These are phyloP conservation scores for Aurantiochytrium sp. DNA, from an alignment of 108 stramenopile genomes.

Conservation along the genomic window DNA sequence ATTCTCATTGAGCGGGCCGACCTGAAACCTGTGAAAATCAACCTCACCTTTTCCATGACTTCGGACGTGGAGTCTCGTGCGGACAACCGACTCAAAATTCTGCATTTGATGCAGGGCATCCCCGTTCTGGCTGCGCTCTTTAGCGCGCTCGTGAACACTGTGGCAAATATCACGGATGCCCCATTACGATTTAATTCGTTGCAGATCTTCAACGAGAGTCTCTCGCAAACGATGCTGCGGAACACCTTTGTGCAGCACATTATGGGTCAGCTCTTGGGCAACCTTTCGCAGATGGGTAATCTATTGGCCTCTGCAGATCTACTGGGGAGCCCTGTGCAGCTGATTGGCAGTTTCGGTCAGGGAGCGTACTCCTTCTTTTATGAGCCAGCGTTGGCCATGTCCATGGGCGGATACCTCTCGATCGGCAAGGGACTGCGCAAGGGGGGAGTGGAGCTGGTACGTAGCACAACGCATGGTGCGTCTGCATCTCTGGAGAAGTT, in stretches of 20 bases:
- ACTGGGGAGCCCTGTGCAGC: not conserved
- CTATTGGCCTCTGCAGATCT: not conserved
- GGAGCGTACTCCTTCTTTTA: conserved; percentile 11
- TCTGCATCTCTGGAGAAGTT: not conserved
- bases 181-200: not conserved
- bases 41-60: not conserved
- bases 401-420: not conserved
- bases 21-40: not conserved
- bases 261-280: not conserved
- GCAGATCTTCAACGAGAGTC: not conserved
- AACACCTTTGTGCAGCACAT: not conserved
- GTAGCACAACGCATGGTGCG: not conserved
- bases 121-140: not conserved
- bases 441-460: not conserved
- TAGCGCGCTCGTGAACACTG: conserved; percentile 5
- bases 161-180: not conserved
- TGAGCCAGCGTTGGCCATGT: not conserved
- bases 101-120: conserved; percentile 7
- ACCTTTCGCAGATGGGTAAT: not conserved
- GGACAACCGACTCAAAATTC: not conserved
- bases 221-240: not conserved
- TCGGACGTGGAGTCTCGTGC: not conserved
- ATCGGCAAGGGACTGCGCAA: not conserved
- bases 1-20: not conserved
- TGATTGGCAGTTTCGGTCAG: not conserved